Conservation (phyloP, 1,284 basidiomycete genomes). For the Farysia itapuensis region DNA sequence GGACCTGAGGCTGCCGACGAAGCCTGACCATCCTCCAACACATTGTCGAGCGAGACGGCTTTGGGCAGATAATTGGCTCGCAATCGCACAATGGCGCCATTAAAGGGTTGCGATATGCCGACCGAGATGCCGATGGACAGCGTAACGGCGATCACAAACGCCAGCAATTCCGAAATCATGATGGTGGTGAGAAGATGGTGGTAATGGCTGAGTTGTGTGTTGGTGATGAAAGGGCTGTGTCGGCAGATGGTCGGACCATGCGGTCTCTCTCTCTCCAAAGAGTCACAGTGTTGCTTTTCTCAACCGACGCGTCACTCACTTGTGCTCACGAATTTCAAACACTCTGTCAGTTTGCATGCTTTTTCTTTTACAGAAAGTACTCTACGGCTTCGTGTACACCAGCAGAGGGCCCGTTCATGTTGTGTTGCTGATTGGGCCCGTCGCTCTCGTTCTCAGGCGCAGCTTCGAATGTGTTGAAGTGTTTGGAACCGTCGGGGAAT, state of each 20-base stretch:
- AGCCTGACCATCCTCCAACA: conserved; percentile 49
- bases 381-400: conserved; percentile 47
- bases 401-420: conserved; percentile 13
- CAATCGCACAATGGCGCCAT: conserved; percentile 50
- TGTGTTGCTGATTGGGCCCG: conserved; percentile 52
- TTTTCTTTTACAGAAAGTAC: conserved; percentile 40
- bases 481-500: conserved; percentile 81
- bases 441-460: conserved; percentile 89
- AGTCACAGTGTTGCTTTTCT: no score
- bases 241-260: no score
- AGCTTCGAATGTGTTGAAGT: conserved; percentile 97
- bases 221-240: no score
- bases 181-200: no score
- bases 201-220: no score
- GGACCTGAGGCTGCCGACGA: conserved; percentile 8
- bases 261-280: no score
- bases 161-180: conserved; percentile 20
- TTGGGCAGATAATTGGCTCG: conserved; percentile 58
- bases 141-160: conserved; percentile 37
- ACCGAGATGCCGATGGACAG: conserved; percentile 42
- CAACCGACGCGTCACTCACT: no score
- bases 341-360: no score
- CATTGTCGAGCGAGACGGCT: conserved; percentile 54
- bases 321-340: no score
- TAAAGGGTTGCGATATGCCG: conserved; percentile 51